Conservation (phyloP, 2,329 filamentous ascomycete genomes). For the Claviceps monticola region DNA sequence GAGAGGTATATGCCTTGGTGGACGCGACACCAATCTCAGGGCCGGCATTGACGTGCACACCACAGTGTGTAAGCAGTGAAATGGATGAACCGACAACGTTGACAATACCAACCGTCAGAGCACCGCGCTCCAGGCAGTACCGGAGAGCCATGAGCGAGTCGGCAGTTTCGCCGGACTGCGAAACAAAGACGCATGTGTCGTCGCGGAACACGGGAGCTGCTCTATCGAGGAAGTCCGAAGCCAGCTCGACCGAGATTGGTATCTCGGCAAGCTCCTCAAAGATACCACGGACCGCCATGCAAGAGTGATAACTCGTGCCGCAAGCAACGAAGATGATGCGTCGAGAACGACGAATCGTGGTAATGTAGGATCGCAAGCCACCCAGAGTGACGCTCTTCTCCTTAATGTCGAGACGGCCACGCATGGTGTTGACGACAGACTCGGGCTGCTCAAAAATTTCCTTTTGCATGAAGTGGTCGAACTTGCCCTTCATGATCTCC, state of each 20-base stretch:
- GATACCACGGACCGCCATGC: constrained; percentile 95
- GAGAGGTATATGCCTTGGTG: constrained; percentile 97
- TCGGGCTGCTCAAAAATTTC: constrained; percentile 99
- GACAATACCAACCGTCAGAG: constrained; percentile 93
- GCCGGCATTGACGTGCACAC: constrained; percentile 98
- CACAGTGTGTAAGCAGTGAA: constrained; percentile 95
- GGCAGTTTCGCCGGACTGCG: constrained; percentile 95
- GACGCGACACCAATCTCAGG: constrained; percentile 98
- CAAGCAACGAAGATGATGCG: constrained; percentile 98
- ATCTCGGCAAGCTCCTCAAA: constrained; percentile 98
- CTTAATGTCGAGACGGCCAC: constrained; percentile 84
- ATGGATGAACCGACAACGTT: constrained; percentile 98
- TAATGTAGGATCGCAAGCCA: constrained; percentile 90
- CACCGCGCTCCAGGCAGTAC: constrained; percentile 96
- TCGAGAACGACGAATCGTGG: constrained; percentile 89
- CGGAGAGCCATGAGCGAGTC: constrained; percentile 94
- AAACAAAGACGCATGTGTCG: constrained; percentile 97
- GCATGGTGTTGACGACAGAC: constrained; percentile 99
- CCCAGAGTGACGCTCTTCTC: constrained; percentile 95
- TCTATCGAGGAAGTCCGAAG: constrained; percentile 94
- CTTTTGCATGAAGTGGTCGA: constrained; percentile 99
- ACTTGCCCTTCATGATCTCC: constrained; percentile 99
- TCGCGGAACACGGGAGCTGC: constrained; percentile 97
- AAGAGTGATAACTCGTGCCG: constrained; percentile 96
- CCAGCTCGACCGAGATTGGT: constrained; percentile 90